phyloP scores from a whole-genome alignment of 2,329 filamentous ascomycete genomes.

The Hirsutella minnesotensis region DNA sequence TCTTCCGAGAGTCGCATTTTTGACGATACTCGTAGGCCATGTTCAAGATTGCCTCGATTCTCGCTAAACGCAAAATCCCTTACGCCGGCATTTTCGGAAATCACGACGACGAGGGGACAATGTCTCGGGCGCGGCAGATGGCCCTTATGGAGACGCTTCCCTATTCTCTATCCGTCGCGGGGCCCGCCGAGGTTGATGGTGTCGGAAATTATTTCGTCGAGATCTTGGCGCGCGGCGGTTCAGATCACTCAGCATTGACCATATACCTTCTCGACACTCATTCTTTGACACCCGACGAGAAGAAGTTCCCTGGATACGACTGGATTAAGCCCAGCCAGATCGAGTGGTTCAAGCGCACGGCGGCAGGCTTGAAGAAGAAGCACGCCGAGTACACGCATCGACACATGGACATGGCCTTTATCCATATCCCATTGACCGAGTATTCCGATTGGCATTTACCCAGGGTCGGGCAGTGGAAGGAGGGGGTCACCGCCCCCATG shows the following conservation, averaged over 20 bases:
- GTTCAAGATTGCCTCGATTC: slow-evolving; percentile 79
- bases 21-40: slow-evolving; percentile 47
- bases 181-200: slow-evolving; percentile 73
- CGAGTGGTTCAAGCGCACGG: slow-evolving; percentile 80
- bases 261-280: slow-evolving; percentile 95
- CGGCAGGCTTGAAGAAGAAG: slow-evolving; percentile 58
- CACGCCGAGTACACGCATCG: slow-evolving; percentile 81
- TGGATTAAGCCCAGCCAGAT: slow-evolving; percentile 95
- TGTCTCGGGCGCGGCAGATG: slow-evolving; percentile 73
- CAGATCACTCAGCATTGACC: slow-evolving; percentile 80
- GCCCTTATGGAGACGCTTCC: slow-evolving; percentile 73
- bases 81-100: slow-evolving; percentile 95
- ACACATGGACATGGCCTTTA: slow-evolving; percentile 93
- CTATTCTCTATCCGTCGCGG: slow-evolving; percentile 76
- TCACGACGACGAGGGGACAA: slow-evolving; percentile 83
- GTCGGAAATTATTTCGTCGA: slow-evolving; percentile 94
- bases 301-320: slow-evolving; percentile 83
- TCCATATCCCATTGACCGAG: slow-evolving; percentile 92
- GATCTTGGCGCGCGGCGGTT: slow-evolving; percentile 66
- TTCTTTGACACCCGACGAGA: slow-evolving; percentile 80
- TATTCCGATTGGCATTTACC: slow-evolving; percentile 56
- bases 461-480: slow-evolving; percentile 57
- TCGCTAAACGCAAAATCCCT: slow-evolving; percentile 79
- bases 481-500: slow-evolving; percentile 73
- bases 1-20: neutral